Conservation (phyloP, 768 basidiomycete species). For the Mycena belliarum region DNA sequence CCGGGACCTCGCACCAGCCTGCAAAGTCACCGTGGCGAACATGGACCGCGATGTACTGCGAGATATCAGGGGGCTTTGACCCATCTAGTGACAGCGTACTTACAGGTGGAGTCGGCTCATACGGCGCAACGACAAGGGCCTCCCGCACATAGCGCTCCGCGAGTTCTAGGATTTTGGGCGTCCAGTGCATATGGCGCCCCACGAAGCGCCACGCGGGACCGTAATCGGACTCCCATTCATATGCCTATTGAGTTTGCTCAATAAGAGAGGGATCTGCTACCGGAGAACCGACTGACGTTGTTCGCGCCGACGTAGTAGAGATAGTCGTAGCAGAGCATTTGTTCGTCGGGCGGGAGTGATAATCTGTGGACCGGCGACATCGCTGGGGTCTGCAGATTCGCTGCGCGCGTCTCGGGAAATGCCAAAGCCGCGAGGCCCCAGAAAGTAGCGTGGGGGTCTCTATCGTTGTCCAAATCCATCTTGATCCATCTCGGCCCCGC, state of each 20-base stretch:
- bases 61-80: slow-evolving; percentile 21
- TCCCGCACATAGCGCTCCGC: slow-evolving; percentile 26
- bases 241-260: slow-evolving; percentile 15
- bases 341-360: slow-evolving; percentile 24
- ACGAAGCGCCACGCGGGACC: slow-evolving; percentile 36
- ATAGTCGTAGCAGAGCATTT: slow-evolving; percentile 29
- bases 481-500: slow-evolving; percentile 26
- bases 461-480: slow-evolving; percentile 14
- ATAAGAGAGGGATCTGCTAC: neutral
- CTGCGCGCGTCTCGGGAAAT: slow-evolving; percentile 23
- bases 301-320: slow-evolving; percentile 26
- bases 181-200: slow-evolving; percentile 33
- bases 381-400: slow-evolving; percentile 1
- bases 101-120: slow-evolving; percentile 29
- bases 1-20: slow-evolving; percentile 25
- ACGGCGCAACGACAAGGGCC: slow-evolving; percentile 13
- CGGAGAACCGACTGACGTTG: slow-evolving; percentile 13
- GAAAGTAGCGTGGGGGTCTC: slow-evolving; percentile 25
- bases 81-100: slow-evolving; percentile 4
- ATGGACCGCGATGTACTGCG: slow-evolving; percentile 39
- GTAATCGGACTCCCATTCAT: slow-evolving; percentile 32
- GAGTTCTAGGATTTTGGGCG: slow-evolving; percentile 23
- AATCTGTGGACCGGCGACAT: slow-evolving; percentile 24
- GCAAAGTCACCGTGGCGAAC: slow-evolving; percentile 36
- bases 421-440: slow-evolving; percentile 29